Evolutionary conservation across 2,329 filamentous ascomycete species (phyloP).

Genomic region (Talaromyces sp.): DNA sequence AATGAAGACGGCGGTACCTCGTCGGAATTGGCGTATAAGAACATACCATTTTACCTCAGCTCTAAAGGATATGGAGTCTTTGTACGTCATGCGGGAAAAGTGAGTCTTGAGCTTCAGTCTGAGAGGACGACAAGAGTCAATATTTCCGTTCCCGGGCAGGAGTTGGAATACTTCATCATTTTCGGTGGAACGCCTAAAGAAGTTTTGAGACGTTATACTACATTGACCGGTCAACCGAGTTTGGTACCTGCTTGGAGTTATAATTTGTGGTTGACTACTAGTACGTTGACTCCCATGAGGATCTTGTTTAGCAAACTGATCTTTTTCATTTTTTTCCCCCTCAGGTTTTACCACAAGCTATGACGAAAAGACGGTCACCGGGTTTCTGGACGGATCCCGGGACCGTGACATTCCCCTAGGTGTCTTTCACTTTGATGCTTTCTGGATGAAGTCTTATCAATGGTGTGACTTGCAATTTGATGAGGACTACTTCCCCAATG

Average conservation of each 20-base stretch:
- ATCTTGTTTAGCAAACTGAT: not conserved
- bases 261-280: constrained; percentile 71
- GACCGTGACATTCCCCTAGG: constrained; percentile 63
- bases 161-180: constrained; percentile 71
- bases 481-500: constrained; percentile 65
- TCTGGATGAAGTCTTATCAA: constrained; percentile 72
- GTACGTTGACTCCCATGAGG: constrained; percentile 9
- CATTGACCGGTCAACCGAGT: constrained; percentile 63
- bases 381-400: constrained; percentile 67
- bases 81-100: constrained; percentile 65
- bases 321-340: too few species aligned
- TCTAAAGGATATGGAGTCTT: constrained; percentile 75
- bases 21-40: constrained; percentile 41
- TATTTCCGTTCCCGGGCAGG: constrained; percentile 65
- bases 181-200: constrained; percentile 70
- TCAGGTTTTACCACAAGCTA: constrained; percentile 65
- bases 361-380: constrained; percentile 64
- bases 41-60: constrained; percentile 41
- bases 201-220: constrained; percentile 63
- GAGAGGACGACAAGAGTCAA: constrained; percentile 70
- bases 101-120: constrained; percentile 71
- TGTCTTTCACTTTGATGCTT: constrained; percentile 74
- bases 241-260: constrained; percentile 71
- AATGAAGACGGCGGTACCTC: constrained; percentile 53
- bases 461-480: constrained; percentile 76